Evolutionary conservation across 306 rosid species (phyloP).

Genomic region (cucumber (Cucumis sativus)): DNA sequence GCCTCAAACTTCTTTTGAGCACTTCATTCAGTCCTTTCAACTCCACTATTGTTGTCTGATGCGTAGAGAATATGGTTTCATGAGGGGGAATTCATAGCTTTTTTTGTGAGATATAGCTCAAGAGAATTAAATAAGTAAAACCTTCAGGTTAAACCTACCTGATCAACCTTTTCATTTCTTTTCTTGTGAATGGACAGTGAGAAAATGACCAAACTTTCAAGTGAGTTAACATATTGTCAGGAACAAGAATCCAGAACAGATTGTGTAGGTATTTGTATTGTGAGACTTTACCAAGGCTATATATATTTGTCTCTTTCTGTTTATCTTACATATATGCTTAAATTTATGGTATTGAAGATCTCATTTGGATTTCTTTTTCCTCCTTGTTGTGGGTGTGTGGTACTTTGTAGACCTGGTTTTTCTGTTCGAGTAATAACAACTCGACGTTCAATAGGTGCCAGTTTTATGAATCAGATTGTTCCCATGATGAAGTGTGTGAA

Average conservation of each 20-base stretch:
- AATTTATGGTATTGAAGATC: neutral
- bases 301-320: slow-evolving; percentile 8
- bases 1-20: neutral
- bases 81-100: neutral
- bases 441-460: neutral
- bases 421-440: neutral
- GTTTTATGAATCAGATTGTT: neutral
- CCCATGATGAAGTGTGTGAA: neutral
- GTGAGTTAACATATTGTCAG: slow-evolving; percentile 3
- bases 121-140: neutral
- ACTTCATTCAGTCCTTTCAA: neutral
- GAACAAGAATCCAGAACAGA: slow-evolving; percentile 1
- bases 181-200: slow-evolving; percentile 3
- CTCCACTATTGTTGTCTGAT: neutral
- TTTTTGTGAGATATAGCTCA: neutral
- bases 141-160: neutral
- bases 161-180: neutral
- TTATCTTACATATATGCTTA: slow-evolving; percentile 1
- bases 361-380: neutral
- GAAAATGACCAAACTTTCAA: slow-evolving; percentile 1
- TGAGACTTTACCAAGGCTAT: neutral
- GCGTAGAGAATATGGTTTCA: neutral
- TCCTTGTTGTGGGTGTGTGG: neutral
- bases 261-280: neutral
- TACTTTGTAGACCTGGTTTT: neutral